Conservation (phyloP, 768 basidiomycete genomes). For the Mycena indigotica region DNA sequence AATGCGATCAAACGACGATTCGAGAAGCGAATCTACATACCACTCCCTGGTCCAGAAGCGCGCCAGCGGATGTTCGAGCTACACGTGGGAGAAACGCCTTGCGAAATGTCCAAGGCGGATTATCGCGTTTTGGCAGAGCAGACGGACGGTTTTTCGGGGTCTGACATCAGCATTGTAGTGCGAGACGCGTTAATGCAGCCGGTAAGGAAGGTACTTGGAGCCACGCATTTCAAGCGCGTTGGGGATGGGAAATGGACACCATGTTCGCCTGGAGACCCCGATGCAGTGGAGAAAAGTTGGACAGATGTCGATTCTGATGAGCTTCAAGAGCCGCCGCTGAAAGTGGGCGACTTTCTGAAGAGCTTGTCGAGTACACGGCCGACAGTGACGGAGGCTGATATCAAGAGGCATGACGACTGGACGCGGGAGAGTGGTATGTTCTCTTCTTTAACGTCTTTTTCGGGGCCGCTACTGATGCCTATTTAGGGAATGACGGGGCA, state of each 20-base stretch:
- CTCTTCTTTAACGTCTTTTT: conserved; percentile 2
- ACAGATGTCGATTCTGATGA: conserved; percentile 85
- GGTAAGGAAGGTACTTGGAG: conserved; percentile 91
- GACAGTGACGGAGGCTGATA: conserved; percentile 88
- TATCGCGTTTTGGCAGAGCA: conserved; percentile 78
- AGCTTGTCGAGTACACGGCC: conserved; percentile 78
- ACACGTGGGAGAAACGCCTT: conserved; percentile 91
- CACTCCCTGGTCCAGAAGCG: conserved; percentile 91
- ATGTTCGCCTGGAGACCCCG: conserved; percentile 90
- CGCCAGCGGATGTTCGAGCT: conserved; percentile 95
- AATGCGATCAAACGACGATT: conserved; percentile 98
- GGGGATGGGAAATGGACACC: conserved; percentile 78
- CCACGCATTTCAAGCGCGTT: conserved; percentile 88
- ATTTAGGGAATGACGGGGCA: conserved; percentile 35
- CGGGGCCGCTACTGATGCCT: background rate
- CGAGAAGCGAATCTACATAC: conserved; percentile 98
- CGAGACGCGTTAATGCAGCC: conserved; percentile 99
- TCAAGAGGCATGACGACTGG: conserved; percentile 82
- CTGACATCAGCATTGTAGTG: conserved; percentile 92
- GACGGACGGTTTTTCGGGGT: conserved; percentile 94
- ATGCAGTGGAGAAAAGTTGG: conserved; percentile 88
- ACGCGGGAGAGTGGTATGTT: conserved; percentile 78
- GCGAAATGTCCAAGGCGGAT: conserved; percentile 75
- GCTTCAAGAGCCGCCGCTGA: conserved; percentile 85
- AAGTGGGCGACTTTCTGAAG: conserved; percentile 77